These are phyloP conservation scores for Lentinula edodes DNA, from an alignment of 768 basidiomycete species.

Conservation along the genomic window DNA sequence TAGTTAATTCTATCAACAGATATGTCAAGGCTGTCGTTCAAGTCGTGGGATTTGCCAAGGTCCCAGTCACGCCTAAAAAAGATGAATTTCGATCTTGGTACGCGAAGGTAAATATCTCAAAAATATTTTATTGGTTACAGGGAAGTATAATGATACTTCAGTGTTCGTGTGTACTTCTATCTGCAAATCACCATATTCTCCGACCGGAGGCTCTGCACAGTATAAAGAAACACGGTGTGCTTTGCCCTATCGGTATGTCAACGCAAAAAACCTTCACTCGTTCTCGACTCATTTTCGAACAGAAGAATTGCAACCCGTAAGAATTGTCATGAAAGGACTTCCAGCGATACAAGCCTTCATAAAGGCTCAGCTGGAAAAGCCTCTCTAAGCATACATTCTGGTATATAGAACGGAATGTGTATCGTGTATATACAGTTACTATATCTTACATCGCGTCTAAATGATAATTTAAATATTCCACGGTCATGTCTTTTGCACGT, in stretches of 20 bases:
- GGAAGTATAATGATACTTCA: conserved; percentile 22
- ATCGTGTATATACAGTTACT: no score
- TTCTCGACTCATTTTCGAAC: neutral
- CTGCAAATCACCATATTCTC: conserved; percentile 52
- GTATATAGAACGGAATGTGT: neutral
- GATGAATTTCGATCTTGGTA: conserved; percentile 70
- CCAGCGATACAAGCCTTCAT: conserved; percentile 60
- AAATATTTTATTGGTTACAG: neutral
- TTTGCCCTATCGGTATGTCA: conserved; percentile 55
- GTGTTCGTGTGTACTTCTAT: conserved; percentile 71
- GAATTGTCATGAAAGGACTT: conserved; percentile 62
- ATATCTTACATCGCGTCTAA: no score
- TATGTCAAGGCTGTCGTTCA: conserved; percentile 71
- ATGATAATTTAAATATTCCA: no score
- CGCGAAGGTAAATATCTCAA: conserved; percentile 40
- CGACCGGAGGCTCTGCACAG: conserved; percentile 33
- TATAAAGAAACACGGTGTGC: conserved; percentile 58
- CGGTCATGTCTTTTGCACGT: no score
- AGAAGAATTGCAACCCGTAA: conserved; percentile 71
- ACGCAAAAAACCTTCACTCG: neutral
- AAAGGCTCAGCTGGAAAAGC: conserved; percentile 21
- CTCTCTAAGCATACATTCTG: neutral
- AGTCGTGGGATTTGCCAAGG: conserved; percentile 60
- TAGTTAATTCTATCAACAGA: conserved; percentile 51
- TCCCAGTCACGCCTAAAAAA: conserved; percentile 50